Base-by-base conservation (phyloP, 73 alveolate species). In the Stentor roeselii region DNA sequence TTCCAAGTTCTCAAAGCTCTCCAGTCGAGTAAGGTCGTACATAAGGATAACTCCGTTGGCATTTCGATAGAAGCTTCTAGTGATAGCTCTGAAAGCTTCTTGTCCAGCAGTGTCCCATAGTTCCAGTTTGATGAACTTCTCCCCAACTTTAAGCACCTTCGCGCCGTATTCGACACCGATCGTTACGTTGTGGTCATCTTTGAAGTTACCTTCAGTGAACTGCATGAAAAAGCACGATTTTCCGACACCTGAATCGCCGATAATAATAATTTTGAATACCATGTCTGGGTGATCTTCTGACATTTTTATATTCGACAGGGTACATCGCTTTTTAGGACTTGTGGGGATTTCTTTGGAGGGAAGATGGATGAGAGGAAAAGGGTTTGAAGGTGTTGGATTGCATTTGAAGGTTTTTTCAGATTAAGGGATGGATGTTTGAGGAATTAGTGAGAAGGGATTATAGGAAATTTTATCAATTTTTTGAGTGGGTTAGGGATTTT, bases 71-170 rank as follows among this genome's bases (percentile, higher is more conserved):
- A 89, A 89, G 85, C 86, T 89, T 60, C 86, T 89, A 50, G 89
- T 89, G 60, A 89, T 84, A 3, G 95, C 86, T 41, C 89, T 86
- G 84, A 89, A 89, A 42, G 88, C 40, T 59, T 89, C 95, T 50
- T 89, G 83, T 2, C 95, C 95, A 4, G 95, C 95, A 2, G 95
- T 89, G 88, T 89, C 95, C 95, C 95, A 89, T 15, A 89, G 86
- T 78, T 89, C 84, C 82, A 89, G 78, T 75, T 89, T 89, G 84
- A 89, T 39, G 32, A 86, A 40, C 85, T 89, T 89, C 42, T 89
- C 95, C 39, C 86, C 90, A 11, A 89, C 78, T 83, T 77, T 84
- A 36, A 89, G 59, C 36, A 89, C 58, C 83, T 76, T 86, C 3
- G 95, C 84, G 3, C 95, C 95, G 38, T 86, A 89, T 50, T 89